Base-by-base conservation (phyloP, 108 stramenopile species). In the Cyclotella baltica region DNA sequence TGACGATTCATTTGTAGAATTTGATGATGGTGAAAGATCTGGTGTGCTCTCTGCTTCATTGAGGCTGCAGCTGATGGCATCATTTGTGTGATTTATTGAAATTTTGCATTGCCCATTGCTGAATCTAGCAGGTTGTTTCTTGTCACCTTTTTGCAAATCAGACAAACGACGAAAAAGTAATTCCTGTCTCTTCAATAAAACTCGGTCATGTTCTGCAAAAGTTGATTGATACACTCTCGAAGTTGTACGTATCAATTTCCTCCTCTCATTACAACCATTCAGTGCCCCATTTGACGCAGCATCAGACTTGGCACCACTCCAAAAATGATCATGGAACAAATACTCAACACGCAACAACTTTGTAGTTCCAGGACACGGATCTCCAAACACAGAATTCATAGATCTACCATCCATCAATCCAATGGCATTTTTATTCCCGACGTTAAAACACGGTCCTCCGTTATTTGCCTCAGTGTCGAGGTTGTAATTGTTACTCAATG, bases 361-460 rank as follows among this genome's bases (percentile, higher is more conserved):
- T 29, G 88, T 87, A 13, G 80, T 83, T 29, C 90, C 88, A 0
- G 90, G 88, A 58, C 88, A 91, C n/a, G 90, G 88, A 65, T 91
- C 90, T 22, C 90, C 90, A 82, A 91, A 91, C 19, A 88, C 67
- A 27, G 76, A 78, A 62, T 91, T 91, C 90, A 90, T 88, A 13
- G 75, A 34, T 6, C 48, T 68, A 0, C 86, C 86, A 16, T 75
- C 78, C 67, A 82, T 78, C 67, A 86, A 56, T 18, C 74, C 64
- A 46, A 66, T 59, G 11, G 64, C 22, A 52, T 61, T 67, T 34
- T 56, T 69, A 35, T 52, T 56, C 4, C 37, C 61, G 20, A 31
- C 23, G 63, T 56, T 27, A n/a, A 36, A 38, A 63, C 48, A 35
- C 35, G 38, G 27, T 19, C 57, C 71, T n/a, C 61, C 43, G 25